Evolutionary conservation across 495 filamentous ascomycete species (phyloP).

Genomic region (Mytilinidion resinicola): DNA sequence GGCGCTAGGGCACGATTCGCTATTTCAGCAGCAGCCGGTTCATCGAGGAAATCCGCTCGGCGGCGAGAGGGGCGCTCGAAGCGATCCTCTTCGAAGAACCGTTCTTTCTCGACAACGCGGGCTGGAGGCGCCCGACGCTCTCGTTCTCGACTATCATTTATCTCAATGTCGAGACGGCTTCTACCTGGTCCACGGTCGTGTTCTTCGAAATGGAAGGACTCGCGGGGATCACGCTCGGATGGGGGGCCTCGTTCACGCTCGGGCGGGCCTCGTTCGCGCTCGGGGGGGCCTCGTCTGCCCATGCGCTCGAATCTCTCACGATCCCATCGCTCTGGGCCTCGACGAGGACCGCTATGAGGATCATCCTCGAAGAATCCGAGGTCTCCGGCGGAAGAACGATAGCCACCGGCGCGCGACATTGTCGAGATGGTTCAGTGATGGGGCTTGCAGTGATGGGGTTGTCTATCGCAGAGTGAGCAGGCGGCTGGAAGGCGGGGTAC

Average conservation of each 20-base stretch:
- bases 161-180: conserved; percentile 30
- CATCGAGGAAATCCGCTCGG: conserved; percentile 32
- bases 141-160: conserved; percentile 31
- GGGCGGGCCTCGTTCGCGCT: conserved; percentile 4
- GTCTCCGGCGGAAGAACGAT: conserved; percentile 31
- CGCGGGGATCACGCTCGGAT: conserved; percentile 26
- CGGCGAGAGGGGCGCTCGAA: conserved; percentile 50
- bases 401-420: conserved; percentile 7
- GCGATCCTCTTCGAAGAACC: conserved; percentile 50
- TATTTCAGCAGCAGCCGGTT: conserved; percentile 31
- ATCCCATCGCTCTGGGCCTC: conserved; percentile 34
- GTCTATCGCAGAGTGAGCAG: not conserved
- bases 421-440: not conserved
- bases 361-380: conserved; percentile 27
- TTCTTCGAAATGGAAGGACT: conserved; percentile 33
- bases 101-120: conserved; percentile 46
- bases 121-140: conserved; percentile 27
- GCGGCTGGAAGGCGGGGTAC: too few species aligned
- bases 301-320: conserved; percentile 36
- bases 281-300: not conserved
- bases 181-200: conserved; percentile 27
- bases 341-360: conserved; percentile 8
- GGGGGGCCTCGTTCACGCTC: not conserved
- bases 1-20: conserved; percentile 36
- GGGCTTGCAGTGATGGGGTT: not conserved